Base-by-base conservation (phyloP, 768 basidiomycete species). In the Russula abietina region DNA sequence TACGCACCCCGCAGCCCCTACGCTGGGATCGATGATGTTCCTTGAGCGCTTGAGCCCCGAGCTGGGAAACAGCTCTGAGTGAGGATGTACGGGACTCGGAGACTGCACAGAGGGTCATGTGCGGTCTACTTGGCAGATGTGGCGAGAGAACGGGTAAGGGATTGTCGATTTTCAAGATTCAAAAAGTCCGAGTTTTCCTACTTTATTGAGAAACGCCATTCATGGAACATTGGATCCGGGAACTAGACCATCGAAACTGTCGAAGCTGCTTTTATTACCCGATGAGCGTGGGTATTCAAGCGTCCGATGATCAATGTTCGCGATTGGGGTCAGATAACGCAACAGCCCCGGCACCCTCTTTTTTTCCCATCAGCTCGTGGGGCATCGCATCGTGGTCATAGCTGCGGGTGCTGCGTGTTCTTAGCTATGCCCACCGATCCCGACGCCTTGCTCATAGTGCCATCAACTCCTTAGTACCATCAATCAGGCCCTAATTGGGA, bases 311-410 rank as follows among this genome's bases (percentile, higher is more conserved):
- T 51, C 48, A 38, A 22, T 5, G 26, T 61, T 55, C 48, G 48
- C 28, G 60, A 60, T 64, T 50, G 32, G 48, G 28, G 48, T 46
- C 39, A 43, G 63, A 64, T 64, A 64, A 56, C 58, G 14, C 39
- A 36, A 16, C 30, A 12, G 6, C 14, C 26, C 28, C 51, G 1
- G 43, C 19, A 45, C 60, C 60, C 60, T 55, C 52, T 11, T 63
- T 63, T 59, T 55, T 63, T 59, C 50, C 46, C 46, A 24, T 22
- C 30, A 28, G 19, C 2, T 1, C 17, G 41, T 26, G 46, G 30
- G 12, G 43, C 12, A 59, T 54, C 46, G 38, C 30, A 55, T 33
- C 45, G 33, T 64, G 52, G 14, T 33, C 4, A 45, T 6, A 26
- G 22, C 53, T 64, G 46, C 62, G 57, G 28, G 36, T 28, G 24